Evolutionary conservation across 1,284 basidiomycete genomes (phyloP).

Genomic region (Anthracocystis panici-leucophaei): DNA sequence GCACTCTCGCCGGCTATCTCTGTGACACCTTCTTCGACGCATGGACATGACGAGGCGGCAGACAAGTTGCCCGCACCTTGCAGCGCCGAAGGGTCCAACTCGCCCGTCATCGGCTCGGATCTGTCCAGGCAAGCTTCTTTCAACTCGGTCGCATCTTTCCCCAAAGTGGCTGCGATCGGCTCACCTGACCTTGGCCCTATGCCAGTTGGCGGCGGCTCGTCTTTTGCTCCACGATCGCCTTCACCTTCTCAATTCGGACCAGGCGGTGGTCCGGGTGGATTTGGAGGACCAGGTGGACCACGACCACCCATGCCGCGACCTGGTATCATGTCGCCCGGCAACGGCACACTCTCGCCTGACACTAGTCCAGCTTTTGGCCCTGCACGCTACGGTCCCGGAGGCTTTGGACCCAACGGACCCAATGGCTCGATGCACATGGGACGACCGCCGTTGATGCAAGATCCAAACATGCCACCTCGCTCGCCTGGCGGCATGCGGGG

Average conservation of each 20-base stretch:
- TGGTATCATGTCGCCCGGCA: constrained; percentile 42
- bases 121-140: constrained; percentile 55
- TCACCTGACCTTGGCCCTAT: constrained; percentile 44
- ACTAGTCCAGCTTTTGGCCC: constrained; percentile 48
- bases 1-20: constrained; percentile 60
- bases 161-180: constrained; percentile 34
- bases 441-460: constrained; percentile 46
- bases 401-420: constrained; percentile 23
- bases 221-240: constrained; percentile 42
- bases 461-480: constrained; percentile 45
- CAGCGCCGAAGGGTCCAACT: constrained; percentile 15
- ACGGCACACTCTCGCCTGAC: constrained; percentile 41
- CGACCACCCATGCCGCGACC: constrained; percentile 32
- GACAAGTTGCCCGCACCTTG: constrained; percentile 6
- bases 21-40: constrained; percentile 54
- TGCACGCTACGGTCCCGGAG: constrained; percentile 26
- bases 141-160: constrained; percentile 58
- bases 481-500: constrained; percentile 35
- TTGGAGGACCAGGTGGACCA: constrained; percentile 15
- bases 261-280: constrained; percentile 22
- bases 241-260: constrained; percentile 42
- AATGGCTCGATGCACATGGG: constrained; percentile 34
- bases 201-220: constrained; percentile 14
- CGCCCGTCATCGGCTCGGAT: constrained; percentile 33
- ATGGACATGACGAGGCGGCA: constrained; percentile 20